These are phyloP conservation scores for Trichoderma oligosporum DNA, from an alignment of 2,329 filamentous ascomycete species.

Conservation along the genomic window DNA sequence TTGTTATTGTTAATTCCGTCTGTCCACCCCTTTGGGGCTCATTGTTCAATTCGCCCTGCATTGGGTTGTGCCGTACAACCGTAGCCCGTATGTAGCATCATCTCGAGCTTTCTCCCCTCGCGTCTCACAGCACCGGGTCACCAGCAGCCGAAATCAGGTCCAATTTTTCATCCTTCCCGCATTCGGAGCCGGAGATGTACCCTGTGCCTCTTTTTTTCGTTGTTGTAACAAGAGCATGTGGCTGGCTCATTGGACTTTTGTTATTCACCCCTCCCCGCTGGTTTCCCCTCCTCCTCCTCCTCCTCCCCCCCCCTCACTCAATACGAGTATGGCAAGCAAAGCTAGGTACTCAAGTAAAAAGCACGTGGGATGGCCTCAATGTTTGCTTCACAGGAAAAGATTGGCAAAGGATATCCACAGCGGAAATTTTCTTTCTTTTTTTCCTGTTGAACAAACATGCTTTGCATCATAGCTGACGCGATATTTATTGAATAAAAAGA, in stretches of 20 bases:
- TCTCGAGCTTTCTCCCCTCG: conserved; percentile 3
- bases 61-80: not conserved
- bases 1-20: not conserved
- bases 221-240: not conserved
- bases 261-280: not conserved
- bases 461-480: not conserved
- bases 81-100: not conserved
- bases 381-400: not conserved
- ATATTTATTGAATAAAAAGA: too few species aligned
- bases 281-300: not conserved
- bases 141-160: not conserved
- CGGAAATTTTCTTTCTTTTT: not conserved
- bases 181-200: not conserved
- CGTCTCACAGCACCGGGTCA: conserved; percentile 8
- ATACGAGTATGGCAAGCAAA: not conserved
- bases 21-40: not conserved
- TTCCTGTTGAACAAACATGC: not conserved
- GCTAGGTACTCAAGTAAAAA: not conserved
- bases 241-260: too few species aligned
- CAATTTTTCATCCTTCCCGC: not conserved
- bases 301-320: not conserved
- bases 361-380: not conserved
- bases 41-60: conserved; percentile 12
- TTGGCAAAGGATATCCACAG: not conserved
- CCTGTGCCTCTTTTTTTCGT: not conserved